Evolutionary conservation across 2,329 filamentous ascomycete genomes (phyloP).

Genomic region (Clonostachys rhizophaga): DNA sequence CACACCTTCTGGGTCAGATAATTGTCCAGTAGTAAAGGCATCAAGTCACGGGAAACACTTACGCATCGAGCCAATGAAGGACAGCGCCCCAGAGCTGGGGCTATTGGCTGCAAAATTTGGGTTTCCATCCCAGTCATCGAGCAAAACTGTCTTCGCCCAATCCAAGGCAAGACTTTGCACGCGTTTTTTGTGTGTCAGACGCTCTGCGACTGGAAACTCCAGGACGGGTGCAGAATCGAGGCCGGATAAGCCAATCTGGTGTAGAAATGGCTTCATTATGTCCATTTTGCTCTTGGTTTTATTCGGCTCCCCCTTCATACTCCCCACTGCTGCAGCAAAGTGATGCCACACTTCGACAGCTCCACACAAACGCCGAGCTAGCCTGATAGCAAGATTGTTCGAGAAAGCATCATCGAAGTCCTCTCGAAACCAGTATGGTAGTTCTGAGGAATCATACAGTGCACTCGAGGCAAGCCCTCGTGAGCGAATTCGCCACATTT

Average conservation of each 20-base stretch:
- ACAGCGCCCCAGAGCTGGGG: slow-evolving; percentile 71
- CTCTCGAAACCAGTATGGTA: slow-evolving; percentile 29
- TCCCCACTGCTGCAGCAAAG: slow-evolving; percentile 35
- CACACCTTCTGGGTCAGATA: background rate
- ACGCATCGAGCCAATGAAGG: slow-evolving; percentile 70
- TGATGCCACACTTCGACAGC: slow-evolving; percentile 48
- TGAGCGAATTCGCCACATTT: slow-evolving; percentile 57
- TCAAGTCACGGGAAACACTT: slow-evolving; percentile 25
- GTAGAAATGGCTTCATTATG: no score
- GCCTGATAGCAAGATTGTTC: slow-evolving; percentile 52
- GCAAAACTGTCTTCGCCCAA: slow-evolving; percentile 69
- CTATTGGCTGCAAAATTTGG: slow-evolving; percentile 65
- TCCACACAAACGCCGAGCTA: slow-evolving; percentile 54
- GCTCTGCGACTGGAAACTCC: background rate
- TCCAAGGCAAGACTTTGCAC: slow-evolving; percentile 57
- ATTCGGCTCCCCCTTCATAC: no score
- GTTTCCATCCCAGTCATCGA: slow-evolving; percentile 77
- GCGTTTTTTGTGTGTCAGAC: slow-evolving; percentile 49
- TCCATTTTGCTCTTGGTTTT: no score
- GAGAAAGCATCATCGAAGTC: slow-evolving; percentile 61
- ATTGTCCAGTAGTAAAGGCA: background rate
- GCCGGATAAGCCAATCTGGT: slow-evolving; percentile 8
- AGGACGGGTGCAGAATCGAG: slow-evolving; percentile 12
- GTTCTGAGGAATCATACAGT: background rate
- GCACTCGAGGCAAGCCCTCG: slow-evolving; percentile 30